Percentiles rank a stretch among this genome's conserved stretches.
Evolutionary conservation across 768 basidiomycete genomes (phyloP).

Genomic region (Lactarius tabidus): DNA sequence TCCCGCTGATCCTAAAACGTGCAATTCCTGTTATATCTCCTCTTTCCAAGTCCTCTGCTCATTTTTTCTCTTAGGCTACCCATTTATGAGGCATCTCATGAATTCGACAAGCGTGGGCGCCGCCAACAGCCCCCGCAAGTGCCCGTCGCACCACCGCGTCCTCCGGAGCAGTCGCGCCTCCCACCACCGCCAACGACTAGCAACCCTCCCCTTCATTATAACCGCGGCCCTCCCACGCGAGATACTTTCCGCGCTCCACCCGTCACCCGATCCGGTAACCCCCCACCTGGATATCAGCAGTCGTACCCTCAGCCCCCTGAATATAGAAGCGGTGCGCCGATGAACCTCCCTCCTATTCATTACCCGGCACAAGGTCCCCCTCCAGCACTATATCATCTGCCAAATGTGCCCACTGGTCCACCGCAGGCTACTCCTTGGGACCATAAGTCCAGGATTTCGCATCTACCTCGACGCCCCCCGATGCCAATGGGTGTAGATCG

Average conservation of each 20-base stretch:
- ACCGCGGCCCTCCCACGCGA: conserved; percentile 19
- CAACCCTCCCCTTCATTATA: conserved; percentile 11
- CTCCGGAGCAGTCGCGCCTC: conserved; percentile 26
- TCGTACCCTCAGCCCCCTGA: conserved; percentile 12
- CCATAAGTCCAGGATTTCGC: conserved; percentile 20
- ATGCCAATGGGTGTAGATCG: conserved; percentile 23
- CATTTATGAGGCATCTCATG: conserved; percentile 76
- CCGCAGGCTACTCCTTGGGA: conserved; percentile 14
- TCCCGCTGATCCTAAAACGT: conserved; percentile 83
- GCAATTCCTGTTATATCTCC: conserved; percentile 30
- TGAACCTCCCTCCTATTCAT: conserved; percentile 23
- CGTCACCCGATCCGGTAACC: conserved; percentile 20
- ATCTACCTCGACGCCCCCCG: conserved; percentile 25
- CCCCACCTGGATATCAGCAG: conserved; percentile 28
- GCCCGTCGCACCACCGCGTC: conserved; percentile 24
- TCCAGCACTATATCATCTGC: conserved; percentile 18
- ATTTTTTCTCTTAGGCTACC: conserved; percentile 48
- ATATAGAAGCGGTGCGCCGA: conserved; percentile 11
- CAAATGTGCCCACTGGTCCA: not conserved
- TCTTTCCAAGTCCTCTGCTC: conserved; percentile 4
- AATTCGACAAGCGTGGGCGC: conserved; percentile 72
- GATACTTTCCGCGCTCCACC: conserved; percentile 27
- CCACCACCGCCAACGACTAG: conserved; percentile 27
- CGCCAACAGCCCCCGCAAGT: conserved; percentile 36
- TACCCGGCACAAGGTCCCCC: conserved; percentile 23